A percentile compares a stretch with the other conserved stretches of the same genome.
Evolutionary conservation across 2,329 filamentous ascomycete species (phyloP).

Genomic region (Aspergillus sp.): DNA sequence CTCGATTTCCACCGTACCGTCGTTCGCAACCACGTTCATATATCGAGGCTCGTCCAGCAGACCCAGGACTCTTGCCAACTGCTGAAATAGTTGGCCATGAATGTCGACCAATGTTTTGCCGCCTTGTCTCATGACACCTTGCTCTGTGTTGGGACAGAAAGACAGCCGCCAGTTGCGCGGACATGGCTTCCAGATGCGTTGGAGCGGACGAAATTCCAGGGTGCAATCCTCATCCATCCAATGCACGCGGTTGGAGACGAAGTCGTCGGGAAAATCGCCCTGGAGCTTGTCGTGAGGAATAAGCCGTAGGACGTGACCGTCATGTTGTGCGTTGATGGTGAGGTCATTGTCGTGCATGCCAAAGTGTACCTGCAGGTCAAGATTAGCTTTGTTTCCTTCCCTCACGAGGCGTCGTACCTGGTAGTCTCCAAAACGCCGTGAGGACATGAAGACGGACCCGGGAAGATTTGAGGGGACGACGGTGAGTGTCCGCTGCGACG

Average conservation of each 20-base stretch:
- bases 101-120: conserved; percentile 30
- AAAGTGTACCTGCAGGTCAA: no score
- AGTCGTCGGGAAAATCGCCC: conserved; percentile 27
- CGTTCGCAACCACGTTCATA: no score
- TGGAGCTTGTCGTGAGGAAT: conserved; percentile 26
- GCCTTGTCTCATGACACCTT: not conserved
- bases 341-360: no score
- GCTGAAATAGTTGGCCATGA: conserved; percentile 32
- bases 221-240: conserved; percentile 43
- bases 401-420: no score
- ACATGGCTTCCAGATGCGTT: conserved; percentile 24
- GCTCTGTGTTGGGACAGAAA: not conserved
- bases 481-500: no score
- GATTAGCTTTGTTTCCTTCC: no score
- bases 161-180: conserved; percentile 28
- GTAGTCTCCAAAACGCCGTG: no score
- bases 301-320: conserved; percentile 12
- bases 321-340: conserved; percentile 9
- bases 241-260: conserved; percentile 44
- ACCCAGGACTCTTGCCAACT: no score
- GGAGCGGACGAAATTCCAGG: conserved; percentile 31
- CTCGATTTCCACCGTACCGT: conserved; percentile 26
- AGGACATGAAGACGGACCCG: no score
- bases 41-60: no score
- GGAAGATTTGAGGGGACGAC: no score